A percentile compares a stretch with the other conserved stretches of the same genome.
Evolutionary conservation across 176 grass and related monocot genomes (phyloP).

Genomic region (Olyra latifolia): DNA sequence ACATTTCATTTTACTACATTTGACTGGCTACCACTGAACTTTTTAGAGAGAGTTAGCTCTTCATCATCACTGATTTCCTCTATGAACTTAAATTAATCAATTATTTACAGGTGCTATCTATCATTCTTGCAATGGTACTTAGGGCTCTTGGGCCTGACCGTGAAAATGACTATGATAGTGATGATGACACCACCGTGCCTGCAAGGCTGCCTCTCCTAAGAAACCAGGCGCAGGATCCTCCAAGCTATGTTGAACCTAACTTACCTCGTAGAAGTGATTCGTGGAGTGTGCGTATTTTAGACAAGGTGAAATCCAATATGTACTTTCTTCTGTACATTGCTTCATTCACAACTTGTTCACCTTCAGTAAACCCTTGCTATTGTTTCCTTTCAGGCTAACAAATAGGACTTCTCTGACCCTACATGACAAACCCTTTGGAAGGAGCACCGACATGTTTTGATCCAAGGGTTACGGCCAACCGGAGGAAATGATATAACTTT

Average conservation of each 20-base stretch:
- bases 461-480: background rate
- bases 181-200: conserved; percentile 51
- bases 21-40: background rate
- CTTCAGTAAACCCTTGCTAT: conserved; percentile 7
- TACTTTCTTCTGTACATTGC: background rate
- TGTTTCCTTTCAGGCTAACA: conserved; percentile 52
- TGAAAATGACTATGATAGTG: conserved; percentile 74
- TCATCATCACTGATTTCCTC: background rate
- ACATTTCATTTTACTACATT: background rate
- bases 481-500: conserved; percentile 27
- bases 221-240: conserved; percentile 49
- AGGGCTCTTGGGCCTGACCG: conserved; percentile 71
- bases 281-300: conserved; percentile 69
- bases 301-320: conserved; percentile 45
- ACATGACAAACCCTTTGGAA: conserved; percentile 21
- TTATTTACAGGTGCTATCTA: conserved; percentile 58
- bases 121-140: conserved; percentile 71
- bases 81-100: background rate
- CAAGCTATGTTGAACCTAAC: conserved; percentile 39
- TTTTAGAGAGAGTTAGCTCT: background rate
- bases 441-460: background rate
- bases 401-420: conserved; percentile 25
- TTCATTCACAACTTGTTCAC: background rate
- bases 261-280: conserved; percentile 55
- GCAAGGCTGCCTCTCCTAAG: conserved; percentile 87